Percentiles rank a stretch among this genome's conserved stretches.
These are phyloP conservation scores for Onygenales sp. DNA, from an alignment of 2,329 filamentous ascomycete species.

Conservation along the genomic window DNA sequence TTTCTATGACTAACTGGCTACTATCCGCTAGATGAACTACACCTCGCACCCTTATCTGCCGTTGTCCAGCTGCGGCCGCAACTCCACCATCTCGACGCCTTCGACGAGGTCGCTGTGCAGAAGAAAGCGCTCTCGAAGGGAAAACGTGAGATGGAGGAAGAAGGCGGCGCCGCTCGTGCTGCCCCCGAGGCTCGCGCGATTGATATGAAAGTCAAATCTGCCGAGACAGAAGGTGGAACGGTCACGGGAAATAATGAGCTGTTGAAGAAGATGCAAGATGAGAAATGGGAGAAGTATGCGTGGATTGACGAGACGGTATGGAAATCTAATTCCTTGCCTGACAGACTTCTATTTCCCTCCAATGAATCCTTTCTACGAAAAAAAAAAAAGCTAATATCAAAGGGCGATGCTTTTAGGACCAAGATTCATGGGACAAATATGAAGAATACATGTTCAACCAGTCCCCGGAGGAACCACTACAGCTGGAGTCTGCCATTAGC, in stretches of 20 bases:
- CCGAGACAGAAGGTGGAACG: conserved; percentile 53
- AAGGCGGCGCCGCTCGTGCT: conserved; percentile 30
- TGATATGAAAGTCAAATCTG: conserved; percentile 77
- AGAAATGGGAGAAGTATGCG: conserved; percentile 68
- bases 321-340: neutral
- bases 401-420: conserved; percentile 31
- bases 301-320: conserved; percentile 58
- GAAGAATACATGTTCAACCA: conserved; percentile 58
- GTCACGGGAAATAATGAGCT: conserved; percentile 66
- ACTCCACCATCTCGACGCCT: conserved; percentile 84
- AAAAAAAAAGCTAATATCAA: neutral
- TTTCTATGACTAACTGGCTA: conserved; percentile 6
- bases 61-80: conserved; percentile 85
- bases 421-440: conserved; percentile 67
- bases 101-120: conserved; percentile 51
- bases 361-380: neutral
- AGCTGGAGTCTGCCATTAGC: conserved; percentile 46
- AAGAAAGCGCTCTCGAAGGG: conserved; percentile 20
- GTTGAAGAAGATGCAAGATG: conserved; percentile 67
- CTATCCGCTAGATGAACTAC: conserved; percentile 58
- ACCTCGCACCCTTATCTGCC: conserved; percentile 73
- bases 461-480: conserved; percentile 33
- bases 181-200: conserved; percentile 60
- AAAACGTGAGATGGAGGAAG: conserved; percentile 36
- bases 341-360: too few relatives aligned